These are phyloP conservation scores for Cryptococcus sp. DNA, from an alignment of 1,284 basidiomycete genomes.

Conservation along the genomic window DNA sequence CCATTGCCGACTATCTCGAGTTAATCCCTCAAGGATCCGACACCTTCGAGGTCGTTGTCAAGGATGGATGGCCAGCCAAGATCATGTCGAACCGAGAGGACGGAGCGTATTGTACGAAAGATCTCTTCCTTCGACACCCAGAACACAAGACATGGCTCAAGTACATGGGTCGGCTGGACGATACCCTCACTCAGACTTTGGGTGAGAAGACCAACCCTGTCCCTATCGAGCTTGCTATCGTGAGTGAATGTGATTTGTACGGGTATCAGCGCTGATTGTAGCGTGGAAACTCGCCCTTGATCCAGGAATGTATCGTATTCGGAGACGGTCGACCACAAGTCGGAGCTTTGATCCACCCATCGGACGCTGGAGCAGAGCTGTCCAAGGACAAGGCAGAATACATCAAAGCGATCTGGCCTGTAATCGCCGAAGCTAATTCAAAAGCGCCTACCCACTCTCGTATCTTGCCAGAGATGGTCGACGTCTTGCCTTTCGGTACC, in stretches of 20 bases:
- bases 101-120: constrained; percentile 57
- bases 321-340: constrained; percentile 54
- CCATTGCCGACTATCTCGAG: constrained; percentile 48
- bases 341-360: constrained; percentile 57
- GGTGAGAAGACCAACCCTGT: constrained; percentile 59
- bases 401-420: constrained; percentile 50
- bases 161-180: constrained; percentile 58
- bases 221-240: constrained; percentile 43
- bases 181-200: constrained; percentile 49
- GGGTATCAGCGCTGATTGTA: constrained; percentile 3
- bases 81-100: constrained; percentile 56
- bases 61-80: constrained; percentile 56
- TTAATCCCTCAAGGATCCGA: constrained; percentile 50
- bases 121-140: constrained; percentile 54
- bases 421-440: constrained; percentile 52
- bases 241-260: constrained; percentile 15
- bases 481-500: constrained; percentile 49
- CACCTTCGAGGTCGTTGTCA: constrained; percentile 55
- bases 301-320: constrained; percentile 56
- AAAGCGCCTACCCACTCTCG: constrained; percentile 55
- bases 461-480: constrained; percentile 53
- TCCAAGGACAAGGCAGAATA: constrained; percentile 44
- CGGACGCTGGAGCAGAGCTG: constrained; percentile 49
- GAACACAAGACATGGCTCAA: constrained; percentile 50
- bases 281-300: constrained; percentile 47